Evolutionary conservation across 768 basidiomycete genomes (phyloP).

Genomic region (Lactarius hengduanensis): DNA sequence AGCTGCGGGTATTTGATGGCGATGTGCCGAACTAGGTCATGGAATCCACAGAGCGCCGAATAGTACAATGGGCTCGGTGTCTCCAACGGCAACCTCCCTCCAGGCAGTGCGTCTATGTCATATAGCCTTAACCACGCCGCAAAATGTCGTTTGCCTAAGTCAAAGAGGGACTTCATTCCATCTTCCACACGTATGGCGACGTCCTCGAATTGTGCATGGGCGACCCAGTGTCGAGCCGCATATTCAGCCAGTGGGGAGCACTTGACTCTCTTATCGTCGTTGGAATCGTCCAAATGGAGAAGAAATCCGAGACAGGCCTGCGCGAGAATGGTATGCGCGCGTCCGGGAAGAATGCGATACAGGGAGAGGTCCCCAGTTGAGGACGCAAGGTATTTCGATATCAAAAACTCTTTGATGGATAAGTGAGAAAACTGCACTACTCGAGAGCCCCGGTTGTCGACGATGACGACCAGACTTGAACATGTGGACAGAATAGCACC

Average conservation of each 20-base stretch:
- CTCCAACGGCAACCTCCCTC: not conserved
- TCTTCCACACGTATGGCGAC: not conserved
- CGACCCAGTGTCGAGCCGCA: not conserved
- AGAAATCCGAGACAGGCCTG: not conserved
- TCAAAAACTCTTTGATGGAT: not conserved
- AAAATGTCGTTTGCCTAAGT: not conserved
- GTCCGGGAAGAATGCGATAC: not conserved
- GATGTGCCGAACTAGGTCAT: not conserved
- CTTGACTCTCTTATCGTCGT: too few relatives aligned
- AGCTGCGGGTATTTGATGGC: not conserved
- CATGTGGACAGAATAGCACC: not conserved
- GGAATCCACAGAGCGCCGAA: not conserved
- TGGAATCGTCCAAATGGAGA: not conserved
- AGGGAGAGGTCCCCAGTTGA: not conserved
- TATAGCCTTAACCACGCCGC: not conserved
- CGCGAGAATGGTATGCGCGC: not conserved
- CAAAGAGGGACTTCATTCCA: not conserved
- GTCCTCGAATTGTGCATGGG: not conserved
- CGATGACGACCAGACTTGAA: not conserved
- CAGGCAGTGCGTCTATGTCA: not conserved
- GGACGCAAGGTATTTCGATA: not conserved
- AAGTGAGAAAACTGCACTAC: not conserved
- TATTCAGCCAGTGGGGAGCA: not conserved
- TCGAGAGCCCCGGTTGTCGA: not conserved
- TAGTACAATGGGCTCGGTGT: not conserved